Percentiles rank a stretch among this genome's conserved stretches.
Evolutionary conservation across 2,329 filamentous ascomycete genomes (phyloP).

Genomic region (Apiospora kogelbergensis): DNA sequence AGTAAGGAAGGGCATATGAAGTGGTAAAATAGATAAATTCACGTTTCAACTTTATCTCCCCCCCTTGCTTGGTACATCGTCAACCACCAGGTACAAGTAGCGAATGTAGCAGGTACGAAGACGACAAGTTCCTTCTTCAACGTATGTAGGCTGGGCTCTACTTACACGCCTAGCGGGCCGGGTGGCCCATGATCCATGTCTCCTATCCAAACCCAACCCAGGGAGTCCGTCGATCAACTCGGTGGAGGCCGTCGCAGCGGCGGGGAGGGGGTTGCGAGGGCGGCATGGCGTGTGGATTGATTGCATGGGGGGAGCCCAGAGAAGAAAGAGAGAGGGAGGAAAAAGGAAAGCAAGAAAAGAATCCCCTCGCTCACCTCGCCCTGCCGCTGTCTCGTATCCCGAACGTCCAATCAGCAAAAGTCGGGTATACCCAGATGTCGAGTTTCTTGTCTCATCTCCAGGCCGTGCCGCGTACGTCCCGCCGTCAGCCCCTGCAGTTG

Average conservation of each 20-base stretch:
- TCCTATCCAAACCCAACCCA: too few relatives aligned
- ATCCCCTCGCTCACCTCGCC: background rate
- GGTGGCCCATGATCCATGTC: background rate
- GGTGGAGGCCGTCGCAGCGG: too few relatives aligned
- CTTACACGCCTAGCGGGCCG: background rate
- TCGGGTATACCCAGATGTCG: background rate
- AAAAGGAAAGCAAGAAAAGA: background rate
- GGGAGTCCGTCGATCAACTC: too few relatives aligned
- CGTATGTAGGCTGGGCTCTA: background rate
- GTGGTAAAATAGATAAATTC: background rate
- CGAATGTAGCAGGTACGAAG: background rate
- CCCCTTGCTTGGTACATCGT: background rate
- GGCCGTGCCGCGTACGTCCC: background rate
- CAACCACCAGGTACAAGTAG: background rate
- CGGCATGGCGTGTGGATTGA: background rate
- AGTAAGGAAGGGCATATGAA: background rate
- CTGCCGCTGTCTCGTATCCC: background rate
- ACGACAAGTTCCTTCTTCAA: background rate
- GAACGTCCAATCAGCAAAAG: background rate
- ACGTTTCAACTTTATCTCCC: background rate
- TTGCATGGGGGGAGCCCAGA: too few relatives aligned
- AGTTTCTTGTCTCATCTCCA: background rate
- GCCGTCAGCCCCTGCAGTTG: slow-evolving; percentile 4
- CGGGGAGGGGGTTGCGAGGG: too few relatives aligned
- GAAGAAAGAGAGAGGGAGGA: background rate